A percentile compares a stretch with the other conserved stretches of the same genome.
These are phyloP conservation scores for Alternaria conjuncta DNA, from an alignment of 2,329 filamentous ascomycete species.

Conservation along the genomic window DNA sequence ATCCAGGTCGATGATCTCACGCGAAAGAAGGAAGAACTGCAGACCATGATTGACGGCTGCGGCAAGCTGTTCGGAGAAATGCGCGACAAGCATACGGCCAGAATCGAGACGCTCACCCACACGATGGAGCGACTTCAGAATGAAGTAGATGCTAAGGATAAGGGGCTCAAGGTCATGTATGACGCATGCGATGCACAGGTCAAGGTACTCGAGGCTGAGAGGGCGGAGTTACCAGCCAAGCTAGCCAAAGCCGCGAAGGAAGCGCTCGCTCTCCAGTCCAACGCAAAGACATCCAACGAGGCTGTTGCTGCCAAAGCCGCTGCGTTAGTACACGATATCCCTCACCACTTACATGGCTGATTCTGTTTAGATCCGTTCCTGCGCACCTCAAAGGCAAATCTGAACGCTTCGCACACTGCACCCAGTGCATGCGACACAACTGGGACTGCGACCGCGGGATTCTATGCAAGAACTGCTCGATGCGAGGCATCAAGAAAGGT, in stretches of 20 bases:
- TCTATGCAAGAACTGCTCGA: neutral
- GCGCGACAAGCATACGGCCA: neutral
- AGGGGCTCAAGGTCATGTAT: neutral
- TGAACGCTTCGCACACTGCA: neutral
- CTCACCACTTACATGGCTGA: neutral
- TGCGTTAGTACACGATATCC: neutral
- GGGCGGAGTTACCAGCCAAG: neutral
- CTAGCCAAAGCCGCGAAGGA: neutral
- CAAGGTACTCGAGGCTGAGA: neutral
- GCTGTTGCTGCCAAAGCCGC: neutral
- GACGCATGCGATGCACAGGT: neutral
- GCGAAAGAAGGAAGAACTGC: neutral
- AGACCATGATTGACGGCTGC: neutral
- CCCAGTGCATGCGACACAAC: neutral
- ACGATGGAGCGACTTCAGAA: neutral
- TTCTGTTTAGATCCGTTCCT: neutral
- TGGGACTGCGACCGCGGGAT: neutral
- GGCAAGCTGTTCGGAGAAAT: fast-evolving
- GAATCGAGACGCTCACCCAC: neutral
- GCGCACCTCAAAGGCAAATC: neutral
- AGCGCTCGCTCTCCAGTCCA: neutral
- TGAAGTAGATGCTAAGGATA: neutral
- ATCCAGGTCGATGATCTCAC: neutral
- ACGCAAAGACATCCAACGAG: neutral
- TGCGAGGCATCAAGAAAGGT: neutral